These are phyloP conservation scores for Zygotorulaspora florentina DNA, from an alignment of 805 yeast species.

Conservation along the genomic window DNA sequence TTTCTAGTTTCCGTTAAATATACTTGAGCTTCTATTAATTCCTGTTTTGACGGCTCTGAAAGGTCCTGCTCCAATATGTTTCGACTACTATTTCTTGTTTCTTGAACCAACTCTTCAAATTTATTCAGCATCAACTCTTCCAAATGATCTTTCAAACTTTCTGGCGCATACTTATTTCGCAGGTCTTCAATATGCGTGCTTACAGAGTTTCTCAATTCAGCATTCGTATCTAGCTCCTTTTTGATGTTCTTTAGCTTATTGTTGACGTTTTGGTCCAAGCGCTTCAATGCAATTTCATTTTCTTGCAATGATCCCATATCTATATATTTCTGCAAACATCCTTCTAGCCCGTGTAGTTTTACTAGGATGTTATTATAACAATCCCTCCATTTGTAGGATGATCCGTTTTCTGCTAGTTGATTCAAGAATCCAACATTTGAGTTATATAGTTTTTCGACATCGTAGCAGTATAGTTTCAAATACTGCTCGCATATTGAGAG, in stretches of 20 bases:
- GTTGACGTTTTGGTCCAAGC: slow-evolving; percentile 15
- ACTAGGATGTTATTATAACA: slow-evolving; percentile 28
- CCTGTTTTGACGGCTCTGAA: slow-evolving; percentile 11
- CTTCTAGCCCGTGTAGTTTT: slow-evolving; percentile 16
- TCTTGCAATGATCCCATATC: slow-evolving; percentile 5
- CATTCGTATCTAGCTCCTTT: slow-evolving; percentile 17
- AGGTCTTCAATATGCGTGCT: slow-evolving; percentile 8
- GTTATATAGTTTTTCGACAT: slow-evolving; percentile 45
- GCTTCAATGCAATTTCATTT: slow-evolving; percentile 10
- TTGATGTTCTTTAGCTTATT: slow-evolving; percentile 18
- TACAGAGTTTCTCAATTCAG: slow-evolving; percentile 12
- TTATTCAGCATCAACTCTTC: slow-evolving; percentile 26
- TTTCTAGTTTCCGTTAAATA: slow-evolving; percentile 12
- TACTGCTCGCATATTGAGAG: slow-evolving; percentile 47
- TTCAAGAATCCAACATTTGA: slow-evolving; percentile 37
- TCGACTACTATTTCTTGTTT: slow-evolving; percentile 17
- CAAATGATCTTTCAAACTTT: slow-evolving; percentile 18
- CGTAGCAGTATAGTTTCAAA: slow-evolving; percentile 44
- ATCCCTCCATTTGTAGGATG: slow-evolving; percentile 40
- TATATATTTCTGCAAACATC: slow-evolving; percentile 18
- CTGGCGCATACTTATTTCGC: slow-evolving; percentile 11
- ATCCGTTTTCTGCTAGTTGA: slow-evolving; percentile 41
- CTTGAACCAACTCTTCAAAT: slow-evolving; percentile 24
- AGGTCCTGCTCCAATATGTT: slow-evolving; percentile 18
- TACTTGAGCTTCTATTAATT: slow-evolving; percentile 4